Percentiles rank a stretch among this genome's conserved stretches.
phyloP scores from a whole-genome alignment of 805 yeast genomes.

The Spathaspora passalidarum region DNA sequence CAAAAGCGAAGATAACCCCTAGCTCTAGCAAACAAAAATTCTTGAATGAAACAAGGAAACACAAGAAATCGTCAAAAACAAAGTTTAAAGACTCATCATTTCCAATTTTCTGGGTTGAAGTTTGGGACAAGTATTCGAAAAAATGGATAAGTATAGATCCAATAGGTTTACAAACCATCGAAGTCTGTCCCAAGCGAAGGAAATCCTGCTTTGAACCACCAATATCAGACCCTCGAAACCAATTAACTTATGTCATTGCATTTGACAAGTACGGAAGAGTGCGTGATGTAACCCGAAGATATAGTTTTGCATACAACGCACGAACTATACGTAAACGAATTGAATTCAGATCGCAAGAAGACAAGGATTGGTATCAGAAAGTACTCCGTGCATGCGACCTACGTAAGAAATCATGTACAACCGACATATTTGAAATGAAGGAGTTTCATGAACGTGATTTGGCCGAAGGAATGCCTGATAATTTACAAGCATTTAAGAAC shows the following conservation, averaged over 20 bases:
- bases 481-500: slow-evolving; percentile 73
- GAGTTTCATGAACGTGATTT: slow-evolving; percentile 61
- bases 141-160: slow-evolving; percentile 91
- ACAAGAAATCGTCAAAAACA: slow-evolving; percentile 3
- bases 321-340: slow-evolving; percentile 73
- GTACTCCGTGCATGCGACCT: slow-evolving; percentile 21
- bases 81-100: slow-evolving; percentile 32
- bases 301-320: slow-evolving; percentile 67
- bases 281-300: slow-evolving; percentile 83
- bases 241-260: slow-evolving; percentile 72
- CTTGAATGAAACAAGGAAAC: slow-evolving; percentile 10
- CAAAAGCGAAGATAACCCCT: background rate
- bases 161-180: slow-evolving; percentile 58
- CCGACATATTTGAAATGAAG: slow-evolving; percentile 55
- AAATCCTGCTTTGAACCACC: slow-evolving; percentile 74
- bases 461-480: slow-evolving; percentile 85
- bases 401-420: slow-evolving; percentile 20
- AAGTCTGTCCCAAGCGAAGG: slow-evolving; percentile 51
- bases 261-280: slow-evolving; percentile 64
- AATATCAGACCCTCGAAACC: slow-evolving; percentile 50
- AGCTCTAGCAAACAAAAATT: slow-evolving; percentile 4
- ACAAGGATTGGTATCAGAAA: slow-evolving; percentile 58
- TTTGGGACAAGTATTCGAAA: slow-evolving; percentile 72
- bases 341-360: slow-evolving; percentile 50
- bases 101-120: slow-evolving; percentile 93